These are phyloP conservation scores for Phyllosticta citribraziliensis DNA, from an alignment of 2,329 filamentous ascomycete species.

Conservation along the genomic window DNA sequence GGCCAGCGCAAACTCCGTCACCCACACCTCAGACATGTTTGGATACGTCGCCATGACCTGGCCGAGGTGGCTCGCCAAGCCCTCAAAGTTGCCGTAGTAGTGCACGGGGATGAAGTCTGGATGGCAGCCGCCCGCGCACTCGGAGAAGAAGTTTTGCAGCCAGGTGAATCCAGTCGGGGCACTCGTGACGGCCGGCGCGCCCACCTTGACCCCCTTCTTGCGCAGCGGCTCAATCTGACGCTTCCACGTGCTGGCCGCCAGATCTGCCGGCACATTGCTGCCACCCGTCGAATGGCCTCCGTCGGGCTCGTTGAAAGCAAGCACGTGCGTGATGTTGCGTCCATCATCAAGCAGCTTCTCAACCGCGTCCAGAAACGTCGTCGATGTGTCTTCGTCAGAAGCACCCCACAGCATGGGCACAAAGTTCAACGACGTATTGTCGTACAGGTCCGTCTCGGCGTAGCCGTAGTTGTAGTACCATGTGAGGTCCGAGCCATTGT, in stretches of 20 bases:
- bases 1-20: slow-evolving; percentile 64
- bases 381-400: slow-evolving; percentile 32
- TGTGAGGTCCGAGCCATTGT: slow-evolving; percentile 48
- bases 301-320: slow-evolving; percentile 78
- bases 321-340: slow-evolving; percentile 53
- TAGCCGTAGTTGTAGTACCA: slow-evolving; percentile 80
- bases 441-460: slow-evolving; percentile 39
- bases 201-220: slow-evolving; percentile 54
- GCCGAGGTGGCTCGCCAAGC: slow-evolving; percentile 57
- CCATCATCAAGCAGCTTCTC: slow-evolving; percentile 40
- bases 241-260: slow-evolving; percentile 61
- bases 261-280: slow-evolving; percentile 47
- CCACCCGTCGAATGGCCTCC: slow-evolving; percentile 47
- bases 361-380: slow-evolving; percentile 52
- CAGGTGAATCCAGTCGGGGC: slow-evolving; percentile 51
- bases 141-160: slow-evolving; percentile 56
- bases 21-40: slow-evolving; percentile 53
- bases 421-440: slow-evolving; percentile 49
- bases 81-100: slow-evolving; percentile 56
- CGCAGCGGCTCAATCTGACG: slow-evolving; percentile 60
- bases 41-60: slow-evolving; percentile 41
- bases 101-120: slow-evolving; percentile 44
- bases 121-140: slow-evolving; percentile 40
- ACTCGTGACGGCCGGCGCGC: slow-evolving; percentile 62
- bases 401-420: slow-evolving; percentile 74